Base-by-base conservation (phyloP, 176 grass and related monocot genomes). In the Cenchrus americanus region DNA sequence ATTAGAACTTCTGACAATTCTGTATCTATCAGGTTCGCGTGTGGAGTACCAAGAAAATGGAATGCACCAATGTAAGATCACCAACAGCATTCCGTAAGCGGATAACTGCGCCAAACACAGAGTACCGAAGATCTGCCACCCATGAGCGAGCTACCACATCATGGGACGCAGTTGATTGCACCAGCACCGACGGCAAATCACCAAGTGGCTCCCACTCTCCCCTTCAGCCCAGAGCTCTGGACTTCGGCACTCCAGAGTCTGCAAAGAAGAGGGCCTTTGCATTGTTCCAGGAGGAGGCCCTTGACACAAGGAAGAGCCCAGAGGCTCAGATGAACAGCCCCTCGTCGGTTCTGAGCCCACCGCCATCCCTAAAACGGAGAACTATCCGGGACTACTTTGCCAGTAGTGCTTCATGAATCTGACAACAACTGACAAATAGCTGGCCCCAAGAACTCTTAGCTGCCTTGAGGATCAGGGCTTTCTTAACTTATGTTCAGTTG, bases 361-460 rank as follows among this genome's bases (percentile, higher is more conserved):
- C 96, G 34, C 86, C 89, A 26, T 99, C 96, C 0, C 66, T 90
- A 65, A 99, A 96, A 78, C 90, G 96, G 87, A 93, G 90, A 90
- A 99, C 96, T 0, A 99, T 99, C 78, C 84, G 91, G 27, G 93
- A 99, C 71, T 99, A 99, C 70, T 98, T 95, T 90, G 66, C 50
- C 50, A 86, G 90, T 23, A 73, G 78, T 54, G 5, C 81, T 62
- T 85, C 92, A 55, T 90, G 84, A 94, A 55, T 60, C n/a, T 67
- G 74, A 22, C 34, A 62, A 23, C 10, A 58, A 23, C 21, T 81
- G 52, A 73, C 77, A 73, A 83, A 19, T 66, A 83, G 12, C 34
- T 10, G 11, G 47, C 66, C 8, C 44, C 14, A 5, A 71, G 26
- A 48, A 78, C 48, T 82, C 58, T 73, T 71, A 63, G 57, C 76